Base-by-base conservation (phyloP, 768 basidiomycete genomes). In the Gymnopilus junonius region DNA sequence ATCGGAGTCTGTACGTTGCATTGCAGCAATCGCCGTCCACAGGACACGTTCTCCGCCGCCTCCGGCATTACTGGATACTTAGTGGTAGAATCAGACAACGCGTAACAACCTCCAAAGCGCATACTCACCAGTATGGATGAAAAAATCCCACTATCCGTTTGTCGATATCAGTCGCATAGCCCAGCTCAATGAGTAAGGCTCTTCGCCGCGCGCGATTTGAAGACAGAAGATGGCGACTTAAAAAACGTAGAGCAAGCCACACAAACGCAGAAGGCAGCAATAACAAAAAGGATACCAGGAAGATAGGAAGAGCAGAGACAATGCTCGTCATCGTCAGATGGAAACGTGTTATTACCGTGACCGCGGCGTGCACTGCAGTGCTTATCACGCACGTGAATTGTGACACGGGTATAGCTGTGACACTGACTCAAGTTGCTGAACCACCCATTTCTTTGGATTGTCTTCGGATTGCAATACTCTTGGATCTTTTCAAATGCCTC, bases 1-100 rank as follows among this genome's bases (percentile, higher is more conserved):
- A 60, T 91, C 79, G 3, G 83, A 83, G 61, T 91, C 83, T 17
- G 83, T 80, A 21, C 85, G 82, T 70, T 97, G 95, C 56, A 93
- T 78, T 63, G 87, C 83, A 0, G 89, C 83, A 32, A 98, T 84
- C 1, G 95, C 96, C 0, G 92, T 90, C 95, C 96, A 98, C 0
- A 99, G 78, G 1, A 99, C 97, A 1, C 95, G 87, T 75, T 99
- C 97, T 1, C 97, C 97, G 27, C 97, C 97, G 11, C 97, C 97
- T 0, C 97, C 96, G 37, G 96, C 95, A 82, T 99, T 97, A 71
- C 97, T 85, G 65, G 21, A 32, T 21, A 54, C 59, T 69, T 65
- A 62, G 90, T 54, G 65, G 73, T 75, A 72, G 70, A 76, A 78
- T 80, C 72, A 82, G 75, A 67, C 61, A 62, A 61, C 39, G 43